Conservation (phyloP, 495 filamentous ascomycete species). For the Tuber aestivum region DNA sequence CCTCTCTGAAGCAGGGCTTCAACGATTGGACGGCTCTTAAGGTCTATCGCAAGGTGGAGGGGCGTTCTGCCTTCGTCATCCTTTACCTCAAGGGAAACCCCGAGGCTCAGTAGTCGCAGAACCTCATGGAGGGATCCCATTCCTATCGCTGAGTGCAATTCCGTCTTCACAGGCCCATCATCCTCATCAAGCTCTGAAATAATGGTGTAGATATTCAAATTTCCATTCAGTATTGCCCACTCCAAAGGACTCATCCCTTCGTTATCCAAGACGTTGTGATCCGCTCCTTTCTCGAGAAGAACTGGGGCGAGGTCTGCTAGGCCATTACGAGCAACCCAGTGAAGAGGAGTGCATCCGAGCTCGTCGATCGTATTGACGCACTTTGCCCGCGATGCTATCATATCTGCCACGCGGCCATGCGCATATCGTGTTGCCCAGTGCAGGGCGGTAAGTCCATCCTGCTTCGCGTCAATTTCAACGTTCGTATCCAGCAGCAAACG, state of each 20-base stretch:
- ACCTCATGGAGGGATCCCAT: conserved; percentile 4
- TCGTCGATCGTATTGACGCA: neutral
- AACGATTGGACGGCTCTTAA: conserved; percentile 2
- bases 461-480: conserved; percentile 8
- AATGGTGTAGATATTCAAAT: neutral
- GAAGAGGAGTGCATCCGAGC: conserved; percentile 19
- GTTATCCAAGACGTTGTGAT: conserved; percentile 22
- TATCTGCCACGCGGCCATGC: neutral
- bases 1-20: conserved; percentile 8
- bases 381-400: neutral
- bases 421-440: conserved; percentile 18
- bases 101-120: conserved; percentile 15
- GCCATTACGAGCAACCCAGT: conserved; percentile 26
- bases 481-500: conserved; percentile 20
- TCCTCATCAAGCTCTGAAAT: neutral
- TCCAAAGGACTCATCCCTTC: conserved; percentile 16
- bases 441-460: conserved; percentile 20
- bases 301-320: conserved; percentile 14
- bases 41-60: conserved; percentile 27
- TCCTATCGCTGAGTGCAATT: neutral
- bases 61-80: conserved; percentile 32
- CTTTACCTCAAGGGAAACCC: conserved; percentile 15
- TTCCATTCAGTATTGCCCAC: conserved; percentile 12
- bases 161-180: neutral
- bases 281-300: conserved; percentile 29